phyloP scores from a whole-genome alignment of 768 basidiomycete species.

The Phylloporus sp. region DNA sequence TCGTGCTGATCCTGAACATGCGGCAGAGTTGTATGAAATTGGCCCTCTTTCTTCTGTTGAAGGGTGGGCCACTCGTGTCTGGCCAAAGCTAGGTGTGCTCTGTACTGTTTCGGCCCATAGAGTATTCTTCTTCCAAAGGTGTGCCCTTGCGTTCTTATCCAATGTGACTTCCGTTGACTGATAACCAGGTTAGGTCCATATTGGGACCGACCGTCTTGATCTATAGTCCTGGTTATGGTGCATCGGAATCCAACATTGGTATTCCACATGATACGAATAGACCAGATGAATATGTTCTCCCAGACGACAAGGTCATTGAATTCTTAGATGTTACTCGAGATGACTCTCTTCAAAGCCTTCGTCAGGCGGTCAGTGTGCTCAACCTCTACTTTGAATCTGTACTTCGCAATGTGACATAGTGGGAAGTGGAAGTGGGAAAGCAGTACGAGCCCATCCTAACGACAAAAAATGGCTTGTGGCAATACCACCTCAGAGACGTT shows the following conservation, averaged over 20 bases:
- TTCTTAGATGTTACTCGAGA: not conserved
- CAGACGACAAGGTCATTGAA: not conserved
- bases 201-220: slow-evolving; percentile 8
- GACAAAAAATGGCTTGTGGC: slow-evolving; percentile 22
- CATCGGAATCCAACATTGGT: slow-evolving; percentile 11
- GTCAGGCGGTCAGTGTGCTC: not conserved
- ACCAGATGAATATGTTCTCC: slow-evolving; percentile 10
- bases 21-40: slow-evolving; percentile 16
- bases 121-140: slow-evolving; percentile 12
- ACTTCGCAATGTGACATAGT: not conserved
- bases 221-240: slow-evolving; percentile 3
- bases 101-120: slow-evolving; percentile 10
- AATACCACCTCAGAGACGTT: slow-evolving; percentile 19
- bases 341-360: not conserved
- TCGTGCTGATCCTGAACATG: slow-evolving; percentile 12
- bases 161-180: not conserved
- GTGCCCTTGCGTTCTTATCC: not conserved
- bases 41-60: slow-evolving; percentile 8
- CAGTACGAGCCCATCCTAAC: slow-evolving; percentile 20
- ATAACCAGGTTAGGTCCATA: slow-evolving; percentile 7
- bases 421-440: slow-evolving; percentile 5
- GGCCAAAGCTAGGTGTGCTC: slow-evolving; percentile 7
- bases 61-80: slow-evolving; percentile 17
- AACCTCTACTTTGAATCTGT: not conserved
- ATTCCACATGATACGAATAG: not conserved